Evolutionary conservation across 352 stramenopile genomes (phyloP).

Genomic region (Phytopythium litorale): DNA sequence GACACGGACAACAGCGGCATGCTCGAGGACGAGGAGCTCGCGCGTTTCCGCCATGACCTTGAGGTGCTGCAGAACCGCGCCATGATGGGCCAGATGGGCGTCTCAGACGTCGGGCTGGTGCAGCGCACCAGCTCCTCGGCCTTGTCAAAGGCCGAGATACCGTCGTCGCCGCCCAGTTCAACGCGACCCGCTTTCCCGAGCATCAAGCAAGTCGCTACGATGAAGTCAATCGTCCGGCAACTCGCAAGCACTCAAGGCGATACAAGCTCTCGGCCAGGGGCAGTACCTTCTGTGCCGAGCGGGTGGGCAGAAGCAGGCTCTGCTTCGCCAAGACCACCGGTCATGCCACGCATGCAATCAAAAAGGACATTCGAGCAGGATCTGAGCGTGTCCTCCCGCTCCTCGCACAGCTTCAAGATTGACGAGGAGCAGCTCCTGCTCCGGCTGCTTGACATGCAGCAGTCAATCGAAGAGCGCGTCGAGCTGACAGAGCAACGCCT

Average conservation of each 20-base stretch:
- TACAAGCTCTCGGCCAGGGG: background rate
- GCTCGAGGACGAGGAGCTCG: slow-evolving; percentile 72
- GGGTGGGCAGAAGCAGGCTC: background rate
- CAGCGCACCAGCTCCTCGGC: background rate
- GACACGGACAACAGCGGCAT: slow-evolving; percentile 76
- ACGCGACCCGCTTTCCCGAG: background rate
- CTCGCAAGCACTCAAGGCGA: background rate
- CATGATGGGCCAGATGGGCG: slow-evolving; percentile 32
- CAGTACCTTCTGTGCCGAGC: background rate
- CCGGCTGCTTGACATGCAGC: slow-evolving; percentile 56
- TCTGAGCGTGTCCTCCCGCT: background rate
- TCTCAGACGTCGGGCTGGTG: slow-evolving; percentile 16
- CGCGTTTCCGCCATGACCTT: slow-evolving; percentile 62
- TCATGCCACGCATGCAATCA: background rate
- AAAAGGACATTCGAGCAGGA: slow-evolving; percentile 1
- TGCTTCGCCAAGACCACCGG: background rate
- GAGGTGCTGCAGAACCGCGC: slow-evolving; percentile 71
- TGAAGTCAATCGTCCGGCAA: slow-evolving; percentile 1
- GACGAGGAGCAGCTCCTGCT: slow-evolving; percentile 43
- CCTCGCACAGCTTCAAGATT: slow-evolving; percentile 1
- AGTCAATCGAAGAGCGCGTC: slow-evolving; percentile 49
- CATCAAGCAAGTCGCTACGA: slow-evolving; percentile 4
- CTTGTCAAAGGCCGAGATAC: background rate
- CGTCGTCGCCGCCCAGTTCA: background rate
- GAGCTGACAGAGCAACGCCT: slow-evolving; percentile 59